phyloP scores from a whole-genome alignment of 352 stramenopile species.

The Globisporangium nodosum region DNA sequence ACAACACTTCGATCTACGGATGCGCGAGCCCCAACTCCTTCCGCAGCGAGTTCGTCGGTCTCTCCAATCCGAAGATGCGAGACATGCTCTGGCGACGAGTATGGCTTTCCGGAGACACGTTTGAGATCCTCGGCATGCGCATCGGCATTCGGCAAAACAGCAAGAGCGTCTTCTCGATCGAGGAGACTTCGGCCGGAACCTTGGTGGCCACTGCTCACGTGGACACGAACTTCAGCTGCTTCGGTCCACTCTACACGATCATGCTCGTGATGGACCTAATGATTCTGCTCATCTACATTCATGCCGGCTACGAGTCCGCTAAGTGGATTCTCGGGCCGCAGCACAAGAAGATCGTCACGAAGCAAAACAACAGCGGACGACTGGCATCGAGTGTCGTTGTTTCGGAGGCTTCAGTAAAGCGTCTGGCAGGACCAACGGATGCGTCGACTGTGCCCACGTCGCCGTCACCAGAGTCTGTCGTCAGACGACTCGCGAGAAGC shows the following conservation, averaged over 20 bases:
- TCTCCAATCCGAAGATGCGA: constrained; percentile 13
- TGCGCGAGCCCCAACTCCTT: constrained; percentile 20
- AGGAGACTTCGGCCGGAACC: not conserved
- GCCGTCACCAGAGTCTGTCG: not conserved
- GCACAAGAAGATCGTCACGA: constrained; percentile 4
- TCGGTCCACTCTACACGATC: constrained; percentile 15
- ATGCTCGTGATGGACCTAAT: constrained; percentile 20
- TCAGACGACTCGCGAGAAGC: not conserved
- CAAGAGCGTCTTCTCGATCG: constrained; percentile 9
- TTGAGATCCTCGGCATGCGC: constrained; percentile 12
- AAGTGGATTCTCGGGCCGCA: constrained; percentile 12
- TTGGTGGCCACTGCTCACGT: constrained; percentile 1
- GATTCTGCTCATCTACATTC: constrained; percentile 14
- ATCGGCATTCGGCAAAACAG: constrained; percentile 19
- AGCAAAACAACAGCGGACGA: not conserved
- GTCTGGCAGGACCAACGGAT: not conserved
- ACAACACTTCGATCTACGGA: constrained; percentile 15
- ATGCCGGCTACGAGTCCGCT: constrained; percentile 3
- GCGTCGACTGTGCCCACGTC: not conserved
- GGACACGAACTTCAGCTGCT: constrained; percentile 19
- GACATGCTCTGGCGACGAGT: constrained; percentile 10
- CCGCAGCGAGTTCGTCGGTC: constrained; percentile 14
- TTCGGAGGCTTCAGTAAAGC: not conserved
- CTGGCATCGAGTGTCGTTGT: not conserved
- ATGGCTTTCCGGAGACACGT: constrained; percentile 17